A percentile compares a stretch with the other conserved stretches of the same genome.
Conservation (phyloP, 306 rosid genomes). For the Geum urbanum region DNA sequence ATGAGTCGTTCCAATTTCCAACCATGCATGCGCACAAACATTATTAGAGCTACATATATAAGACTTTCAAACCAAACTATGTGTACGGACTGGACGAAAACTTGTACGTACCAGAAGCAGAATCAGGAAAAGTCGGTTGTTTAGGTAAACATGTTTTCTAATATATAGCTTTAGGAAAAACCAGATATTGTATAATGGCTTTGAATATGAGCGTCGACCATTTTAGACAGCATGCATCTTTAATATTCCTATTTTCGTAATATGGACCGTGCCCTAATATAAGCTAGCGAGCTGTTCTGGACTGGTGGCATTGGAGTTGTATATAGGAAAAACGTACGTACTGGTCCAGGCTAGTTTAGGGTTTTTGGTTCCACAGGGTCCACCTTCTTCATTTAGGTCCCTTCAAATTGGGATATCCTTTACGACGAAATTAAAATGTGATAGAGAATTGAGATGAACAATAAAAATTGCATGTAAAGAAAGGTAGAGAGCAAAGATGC, state of each 20-base stretch:
- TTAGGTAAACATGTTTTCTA: background rate
- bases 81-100: background rate
- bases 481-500: slow-evolving; percentile 63
- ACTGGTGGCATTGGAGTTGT: background rate
- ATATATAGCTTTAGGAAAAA: background rate
- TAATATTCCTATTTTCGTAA: background rate
- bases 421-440: slow-evolving; percentile 31
- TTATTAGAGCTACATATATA: no score
- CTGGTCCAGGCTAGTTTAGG: slow-evolving; percentile 29
- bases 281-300: no score
- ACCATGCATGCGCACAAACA: no score
- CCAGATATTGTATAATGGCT: background rate
- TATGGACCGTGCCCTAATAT: no score
- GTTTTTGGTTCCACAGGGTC: slow-evolving; percentile 31
- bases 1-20: no score
- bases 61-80: background rate
- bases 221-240: background rate
- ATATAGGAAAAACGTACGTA: background rate
- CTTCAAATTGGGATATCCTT: slow-evolving; percentile 23
- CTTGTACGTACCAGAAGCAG: background rate
- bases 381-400: slow-evolving; percentile 19
- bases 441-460: slow-evolving; percentile 15
- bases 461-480: slow-evolving; percentile 38
- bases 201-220: background rate
- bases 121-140: background rate